These are phyloP conservation scores for Penicillium taxi DNA, from an alignment of 495 filamentous ascomycete species.

Conservation along the genomic window DNA sequence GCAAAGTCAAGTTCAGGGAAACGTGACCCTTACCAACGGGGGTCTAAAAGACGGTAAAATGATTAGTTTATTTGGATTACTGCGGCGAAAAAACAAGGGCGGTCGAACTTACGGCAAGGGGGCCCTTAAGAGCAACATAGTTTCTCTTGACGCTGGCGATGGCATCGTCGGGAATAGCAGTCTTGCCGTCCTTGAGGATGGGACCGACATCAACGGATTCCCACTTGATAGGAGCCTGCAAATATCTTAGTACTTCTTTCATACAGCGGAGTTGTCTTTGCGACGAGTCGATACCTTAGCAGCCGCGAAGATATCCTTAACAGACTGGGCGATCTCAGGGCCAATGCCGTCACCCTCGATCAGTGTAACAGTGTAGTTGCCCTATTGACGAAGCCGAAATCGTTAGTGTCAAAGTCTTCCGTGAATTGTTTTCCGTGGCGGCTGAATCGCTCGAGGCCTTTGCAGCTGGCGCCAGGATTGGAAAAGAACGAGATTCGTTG, in stretches of 20 bases:
- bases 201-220: slow-evolving; percentile 95
- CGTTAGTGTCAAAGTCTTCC: slow-evolving; percentile 4
- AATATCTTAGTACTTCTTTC: slow-evolving; percentile 28
- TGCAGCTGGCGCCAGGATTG: slow-evolving; percentile 19
- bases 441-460: too few species aligned
- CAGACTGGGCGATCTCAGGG: slow-evolving; percentile 91
- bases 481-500: slow-evolving; percentile 16
- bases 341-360: slow-evolving; percentile 99
- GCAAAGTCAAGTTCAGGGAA: slow-evolving; percentile 95
- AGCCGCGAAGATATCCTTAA: slow-evolving; percentile 95
- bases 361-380: slow-evolving; percentile 88
- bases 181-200: slow-evolving; percentile 84
- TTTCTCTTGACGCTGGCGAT: slow-evolving; percentile 87
- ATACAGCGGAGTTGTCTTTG: slow-evolving; percentile 4
- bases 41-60: slow-evolving; percentile 48
- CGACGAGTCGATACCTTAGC: slow-evolving; percentile 59
- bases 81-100: not conserved
- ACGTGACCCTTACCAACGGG: slow-evolving; percentile 98
- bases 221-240: slow-evolving; percentile 88
- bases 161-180: slow-evolving; percentile 80
- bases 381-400: slow-evolving; percentile 43
- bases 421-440: too few species aligned
- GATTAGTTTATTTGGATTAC: slow-evolving; percentile 20
- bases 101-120: slow-evolving; percentile 68
- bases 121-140: slow-evolving; percentile 94